Evolutionary conservation across 495 filamentous ascomycete genomes (phyloP), one percentile per base, ranked within the genome.

Genomic region (Aspergillus ostianus): DNA sequence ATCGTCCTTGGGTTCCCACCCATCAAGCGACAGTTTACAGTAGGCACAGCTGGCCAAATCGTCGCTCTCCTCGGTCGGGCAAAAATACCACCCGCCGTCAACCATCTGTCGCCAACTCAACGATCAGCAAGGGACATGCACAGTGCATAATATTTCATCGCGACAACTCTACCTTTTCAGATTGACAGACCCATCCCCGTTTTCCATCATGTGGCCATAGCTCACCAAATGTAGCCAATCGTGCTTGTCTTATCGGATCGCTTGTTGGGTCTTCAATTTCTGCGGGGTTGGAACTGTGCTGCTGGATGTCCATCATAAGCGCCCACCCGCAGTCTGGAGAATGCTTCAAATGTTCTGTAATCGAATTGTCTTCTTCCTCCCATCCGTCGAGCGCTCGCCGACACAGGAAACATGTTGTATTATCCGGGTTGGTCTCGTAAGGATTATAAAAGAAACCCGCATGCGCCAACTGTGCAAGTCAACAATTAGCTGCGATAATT

Each of bases 361-460:
- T 69, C 0, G 94, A 89, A 58, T 90, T 81, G 64, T 98, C 94
- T 6, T 84, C 82, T 36, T 86, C 78, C 65, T 97, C 92, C 94
- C 94, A 98, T 47, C 92, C 92, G 68, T 91, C 90, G 20, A 98
- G 77, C 53, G 84, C 80, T 69, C 87, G 85, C 26, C 84, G 68
- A 77, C 94, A 98, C 18, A 90, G 76, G 75, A 94, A 96, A 69
- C 94, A 98, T 60, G 82, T 85, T 51, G 90, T 91, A 75, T 96
- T 98, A 70, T 98, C 94, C 9, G 87, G 87, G 62, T 82, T 88
- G 17, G 80, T 79, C 26, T 84, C 79, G 29, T 83, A 82, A 6
- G 93, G 94, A 52, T 88, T 83, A 73, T 89, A 98, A 77, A 85
- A 92, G 74, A 98, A 95, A 9, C 94, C 94, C 58, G 93, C 94